Evolutionary conservation across 1,284 basidiomycete species (phyloP), one percentile per base, ranked within the genome.

Genomic region (Cronartium ribicola): DNA sequence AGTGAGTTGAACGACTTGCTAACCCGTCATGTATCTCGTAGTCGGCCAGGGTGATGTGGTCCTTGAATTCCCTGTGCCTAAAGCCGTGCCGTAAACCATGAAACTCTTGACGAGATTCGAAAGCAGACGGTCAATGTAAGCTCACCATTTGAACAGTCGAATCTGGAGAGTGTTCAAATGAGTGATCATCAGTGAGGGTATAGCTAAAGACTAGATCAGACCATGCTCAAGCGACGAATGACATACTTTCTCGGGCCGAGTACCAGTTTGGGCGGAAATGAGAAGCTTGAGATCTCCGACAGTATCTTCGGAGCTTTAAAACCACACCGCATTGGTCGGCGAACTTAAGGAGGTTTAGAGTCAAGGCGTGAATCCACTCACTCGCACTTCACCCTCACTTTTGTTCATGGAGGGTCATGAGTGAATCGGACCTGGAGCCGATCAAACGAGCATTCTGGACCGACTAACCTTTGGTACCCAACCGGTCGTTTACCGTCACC

Each of bases 281-380:
- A 98, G 88, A 82, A 91, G 91, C 85, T 98, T 98, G 76, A 98
- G 84, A 81, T 97, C 94, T 41, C 94, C 94, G 37, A 98, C 91
- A 0, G 95, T 98, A 81, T 98, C 95, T 14, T 97, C 90, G 4
- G 92, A 88, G 79, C 90, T 90, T 83, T 90, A 92, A 7, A 5
- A 14, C 39, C 29, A 41, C 48, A 62, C 8, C 14, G 43, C 5
- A n/a, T 29, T 5, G 22, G 11, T 22, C n/a, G 39, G 43, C 44
- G 40, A 51, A 40, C 14, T 29, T 14, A n/a, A 39, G 14, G 17
- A 0, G 41, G 1, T 39, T 6, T 22, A 13, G 43, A 10, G 37
- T 4, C 1, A 17, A 17, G n/a, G 1, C 39, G 14, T 4, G 37
- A 13, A n/a, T 55, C 0, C 36, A 62, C 46, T 51, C 39, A 41